Evolutionary conservation across 306 rosid genomes (phyloP), one percentile per base, ranked within the genome.

Genomic region (Citrullus colocynthis): DNA sequence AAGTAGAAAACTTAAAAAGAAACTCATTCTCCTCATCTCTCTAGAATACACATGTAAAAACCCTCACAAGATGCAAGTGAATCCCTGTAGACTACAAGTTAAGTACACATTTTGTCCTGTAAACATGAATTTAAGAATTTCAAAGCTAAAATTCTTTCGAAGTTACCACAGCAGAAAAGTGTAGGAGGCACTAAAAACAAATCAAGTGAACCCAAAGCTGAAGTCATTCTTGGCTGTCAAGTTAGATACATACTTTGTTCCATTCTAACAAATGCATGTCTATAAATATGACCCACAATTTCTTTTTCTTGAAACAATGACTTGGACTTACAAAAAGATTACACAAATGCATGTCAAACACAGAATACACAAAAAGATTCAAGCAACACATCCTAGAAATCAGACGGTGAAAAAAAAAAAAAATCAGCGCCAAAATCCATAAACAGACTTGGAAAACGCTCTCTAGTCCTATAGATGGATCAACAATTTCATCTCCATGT

Each of bases 401-500:
- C 30, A 74, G 28, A 30, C 17, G 6, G 37, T 5, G 45, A 36
- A 30, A 54, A 75, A 24, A 24, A 24, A 24, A 24, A 24, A 24
- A 75, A 56, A 14, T 58, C 54, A 20, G 79, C 51, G 20, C 55
- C 37, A 57, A 45, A 64, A 57, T 59, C 41, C 70, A 39, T 44
- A 28, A 78, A 74, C 57, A 16, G 39, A 21, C 48, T 57, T 73
- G 20, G 20, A 64, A 8, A 51, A 57, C 59, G 17, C 71, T 42
- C 54, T 54, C 80, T 78, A 18, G 77, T 60, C 58, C 86, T 75
- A 52, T 6, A 7, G 60, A 21, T 41, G 8, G 67, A 51, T 75
- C 71, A 41, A 83, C 62, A 64, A 56, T 77, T 9, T 76, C 78
- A 21, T 20, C 81, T 54, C 41, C 78, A 51, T 7, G 24, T 59